A percentile compares a stretch with the other conserved stretches of the same genome.
These are phyloP conservation scores for Astragalus glycyphyllos DNA, from an alignment of 306 rosid species.

Conservation along the genomic window DNA sequence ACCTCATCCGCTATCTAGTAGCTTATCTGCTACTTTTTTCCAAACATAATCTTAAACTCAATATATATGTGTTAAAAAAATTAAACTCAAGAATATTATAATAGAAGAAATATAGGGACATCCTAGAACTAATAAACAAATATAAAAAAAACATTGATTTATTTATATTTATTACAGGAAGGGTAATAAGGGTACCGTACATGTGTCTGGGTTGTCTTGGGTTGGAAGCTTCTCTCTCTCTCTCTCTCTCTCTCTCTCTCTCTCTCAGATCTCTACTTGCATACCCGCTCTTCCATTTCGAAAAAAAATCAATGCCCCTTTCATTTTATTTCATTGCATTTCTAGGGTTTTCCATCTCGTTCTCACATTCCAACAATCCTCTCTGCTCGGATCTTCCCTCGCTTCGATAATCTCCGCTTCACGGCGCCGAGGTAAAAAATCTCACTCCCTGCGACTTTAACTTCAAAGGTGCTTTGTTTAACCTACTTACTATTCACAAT, in stretches of 20 bases:
- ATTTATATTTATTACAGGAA: too few relatives aligned
- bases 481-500: neutral
- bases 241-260: conserved; percentile 32
- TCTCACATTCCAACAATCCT: neutral
- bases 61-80: too few relatives aligned
- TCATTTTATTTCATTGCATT: conserved; percentile 29
- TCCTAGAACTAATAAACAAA: too few relatives aligned
- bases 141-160: too few relatives aligned
- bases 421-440: neutral
- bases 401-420: conserved; percentile 1
- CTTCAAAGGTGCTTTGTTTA: neutral
- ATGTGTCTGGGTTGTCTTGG: conserved; percentile 23
- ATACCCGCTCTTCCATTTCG: neutral
- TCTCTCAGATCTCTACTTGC: conserved; percentile 35
- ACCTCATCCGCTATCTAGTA: too few relatives aligned
- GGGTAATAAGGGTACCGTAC: neutral
- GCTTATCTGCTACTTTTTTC: too few relatives aligned
- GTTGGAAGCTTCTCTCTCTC: conserved; percentile 45
- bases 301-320: conserved; percentile 1
- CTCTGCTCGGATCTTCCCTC: neutral
- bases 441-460: neutral
- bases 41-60: too few relatives aligned
- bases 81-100: too few relatives aligned
- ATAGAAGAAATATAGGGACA: too few relatives aligned
- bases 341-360: conserved; percentile 39